A percentile compares a stretch with the other conserved stretches of the same genome.
These are phyloP conservation scores for Magnusiomyces ingens DNA, from an alignment of 1,139 yeast species.

Conservation along the genomic window DNA sequence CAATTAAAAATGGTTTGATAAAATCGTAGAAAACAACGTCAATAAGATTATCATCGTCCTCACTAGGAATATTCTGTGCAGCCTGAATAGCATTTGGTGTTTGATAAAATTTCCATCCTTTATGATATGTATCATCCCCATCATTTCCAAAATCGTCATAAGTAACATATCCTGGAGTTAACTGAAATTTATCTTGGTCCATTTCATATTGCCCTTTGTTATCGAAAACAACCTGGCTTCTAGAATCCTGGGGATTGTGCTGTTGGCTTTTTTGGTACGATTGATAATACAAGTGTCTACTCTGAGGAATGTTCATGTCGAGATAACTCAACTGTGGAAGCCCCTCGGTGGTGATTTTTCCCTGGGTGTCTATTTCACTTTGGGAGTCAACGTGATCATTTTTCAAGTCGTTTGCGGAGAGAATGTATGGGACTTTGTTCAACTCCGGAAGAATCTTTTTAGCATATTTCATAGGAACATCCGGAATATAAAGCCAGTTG, in stretches of 20 bases:
- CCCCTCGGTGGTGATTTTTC: background rate
- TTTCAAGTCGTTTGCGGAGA: constrained; percentile 17
- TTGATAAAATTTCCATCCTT: constrained; percentile 48
- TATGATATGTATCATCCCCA: constrained; percentile 88
- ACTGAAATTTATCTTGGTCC: background rate
- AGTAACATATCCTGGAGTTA: constrained; percentile 65
- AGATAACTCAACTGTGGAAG: constrained; percentile 1
- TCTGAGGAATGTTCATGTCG: constrained; percentile 4
- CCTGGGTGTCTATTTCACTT: background rate
- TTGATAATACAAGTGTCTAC: background rate
- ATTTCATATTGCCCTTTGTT: background rate
- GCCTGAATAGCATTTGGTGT: constrained; percentile 75
- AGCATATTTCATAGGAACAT: constrained; percentile 48
- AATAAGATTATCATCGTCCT: constrained; percentile 34
- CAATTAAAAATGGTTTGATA: constrained; percentile 53
- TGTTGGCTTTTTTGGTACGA: background rate
- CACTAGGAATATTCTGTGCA: constrained; percentile 26
- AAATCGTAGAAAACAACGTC: constrained; percentile 78
- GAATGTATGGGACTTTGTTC: constrained; percentile 46
- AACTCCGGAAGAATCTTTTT: constrained; percentile 41
- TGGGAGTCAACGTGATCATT: background rate
- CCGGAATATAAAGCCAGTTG: constrained; percentile 57
- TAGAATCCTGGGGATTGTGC: background rate
- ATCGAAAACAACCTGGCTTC: background rate
- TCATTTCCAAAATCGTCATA: constrained; percentile 72